Conservation (phyloP, 2,329 filamentous ascomycete species). For the Coleophoma eucalyptorum region DNA sequence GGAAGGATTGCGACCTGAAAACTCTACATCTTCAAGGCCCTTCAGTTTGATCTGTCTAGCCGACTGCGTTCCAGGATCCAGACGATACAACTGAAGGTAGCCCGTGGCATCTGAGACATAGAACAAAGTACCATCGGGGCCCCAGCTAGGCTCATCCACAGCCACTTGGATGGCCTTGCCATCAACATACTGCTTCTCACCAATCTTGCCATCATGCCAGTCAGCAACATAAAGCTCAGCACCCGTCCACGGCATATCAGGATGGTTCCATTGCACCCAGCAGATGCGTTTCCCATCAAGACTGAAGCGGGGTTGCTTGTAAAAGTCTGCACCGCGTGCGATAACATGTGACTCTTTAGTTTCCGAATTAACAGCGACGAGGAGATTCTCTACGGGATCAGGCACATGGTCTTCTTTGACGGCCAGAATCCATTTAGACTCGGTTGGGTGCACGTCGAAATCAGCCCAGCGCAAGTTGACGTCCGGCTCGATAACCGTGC, state of each 20-base stretch:
- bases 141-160: slow-evolving; percentile 47
- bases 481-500: not conserved
- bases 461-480: slow-evolving; percentile 37
- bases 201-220: slow-evolving; percentile 33
- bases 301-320: slow-evolving; percentile 35
- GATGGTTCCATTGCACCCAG: slow-evolving; percentile 54
- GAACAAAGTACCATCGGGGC: slow-evolving; percentile 41
- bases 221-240: slow-evolving; percentile 39
- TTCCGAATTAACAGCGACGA: slow-evolving; percentile 20
- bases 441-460: slow-evolving; percentile 34
- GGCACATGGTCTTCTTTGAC: slow-evolving; percentile 41
- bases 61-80: slow-evolving; percentile 23
- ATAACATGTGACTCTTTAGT: slow-evolving; percentile 31
- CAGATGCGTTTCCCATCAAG: slow-evolving; percentile 36
- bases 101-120: slow-evolving; percentile 42
- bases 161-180: slow-evolving; percentile 36
- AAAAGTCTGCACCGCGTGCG: slow-evolving; percentile 43
- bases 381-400: slow-evolving; percentile 16
- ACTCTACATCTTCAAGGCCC: slow-evolving; percentile 37
- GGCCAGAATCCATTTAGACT: slow-evolving; percentile 40
- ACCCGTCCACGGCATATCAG: slow-evolving; percentile 47
- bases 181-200: slow-evolving; percentile 32
- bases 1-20: slow-evolving; percentile 24
- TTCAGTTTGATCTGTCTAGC: slow-evolving; percentile 28
- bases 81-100: slow-evolving; percentile 43